Base-by-base conservation (phyloP, 306 rosid species). In the Mimosa bimucronata region DNA sequence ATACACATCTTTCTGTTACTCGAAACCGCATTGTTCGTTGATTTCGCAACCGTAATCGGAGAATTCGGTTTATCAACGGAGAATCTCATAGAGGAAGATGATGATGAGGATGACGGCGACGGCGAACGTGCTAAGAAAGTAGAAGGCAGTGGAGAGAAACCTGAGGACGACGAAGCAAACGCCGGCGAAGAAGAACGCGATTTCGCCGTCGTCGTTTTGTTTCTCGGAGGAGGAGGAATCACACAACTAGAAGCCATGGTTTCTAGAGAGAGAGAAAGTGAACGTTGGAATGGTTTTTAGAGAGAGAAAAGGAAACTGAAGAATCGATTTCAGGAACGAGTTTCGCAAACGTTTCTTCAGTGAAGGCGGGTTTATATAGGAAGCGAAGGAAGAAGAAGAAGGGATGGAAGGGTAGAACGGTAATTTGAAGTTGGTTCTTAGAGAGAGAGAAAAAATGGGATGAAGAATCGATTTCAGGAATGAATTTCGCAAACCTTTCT, bases 101-200 rank as follows among this genome's bases (percentile, higher is more conserved):
- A 26, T 1, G 75, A 73, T 30, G 53, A 0, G 1, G 76, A 28
- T 31, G 46, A 74, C 10, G 75, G n/a, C 14, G 79, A 29, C 46
- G 48, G 38, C 10, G n/a, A n/a, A n/a, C n/a, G n/a, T n/a, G n/a
- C n/a, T n/a, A n/a, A n/a, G n/a, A n/a, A n/a, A n/a, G n/a, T n/a
- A n/a, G n/a, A n/a, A n/a, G 87, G 38, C 1, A 45, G 25, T 8
- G 87, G 50, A 55, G 89, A 25, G 87, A 89, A 88, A 44, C 48
- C 73, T 1, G 87, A 84, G 2, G 86, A 74, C 0, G 93, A 85
- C 6, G 89, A 91, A 1, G 94, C 92, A 71, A 87, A 91, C 11
- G 90, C 69, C 2, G 91, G 78, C 0, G 85, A 76, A 8, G 67
- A 72, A 2, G 87, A 61, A 37, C 57, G 66, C 16, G 52, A 16